phyloP scores from a whole-genome alignment of 2,329 filamentous ascomycete species.

The Fusarium sp. region DNA sequence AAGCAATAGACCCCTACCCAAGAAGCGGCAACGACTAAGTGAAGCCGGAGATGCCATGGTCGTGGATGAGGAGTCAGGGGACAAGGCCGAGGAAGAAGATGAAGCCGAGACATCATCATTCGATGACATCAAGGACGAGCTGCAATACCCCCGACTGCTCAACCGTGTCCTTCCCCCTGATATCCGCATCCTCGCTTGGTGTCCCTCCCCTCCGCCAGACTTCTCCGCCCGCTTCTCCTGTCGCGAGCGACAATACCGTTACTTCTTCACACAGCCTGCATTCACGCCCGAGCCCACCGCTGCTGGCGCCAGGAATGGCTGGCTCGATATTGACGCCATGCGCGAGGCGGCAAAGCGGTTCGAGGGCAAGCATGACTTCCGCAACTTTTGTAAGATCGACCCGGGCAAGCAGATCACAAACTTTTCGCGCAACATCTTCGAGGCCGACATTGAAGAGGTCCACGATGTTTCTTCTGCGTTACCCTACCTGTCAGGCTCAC shows the following conservation, averaged over 20 bases:
- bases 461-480: constrained; percentile 67
- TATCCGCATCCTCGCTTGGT: constrained; percentile 95
- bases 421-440: constrained; percentile 84
- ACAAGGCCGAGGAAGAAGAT: constrained; percentile 38
- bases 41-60: constrained; percentile 45
- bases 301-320: constrained; percentile 72
- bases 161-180: constrained; percentile 92
- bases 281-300: constrained; percentile 74
- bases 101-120: constrained; percentile 49
- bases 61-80: constrained; percentile 35
- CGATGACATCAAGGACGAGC: constrained; percentile 84
- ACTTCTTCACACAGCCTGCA: constrained; percentile 97
- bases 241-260: constrained; percentile 90
- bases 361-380: constrained; percentile 91
- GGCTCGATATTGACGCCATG: constrained; percentile 93
- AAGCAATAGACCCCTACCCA: constrained; percentile 78
- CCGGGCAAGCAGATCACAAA: constrained; percentile 89
- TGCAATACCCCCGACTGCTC: constrained; percentile 86
- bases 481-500: constrained; percentile 66
- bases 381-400: constrained; percentile 97
- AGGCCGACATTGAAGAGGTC: constrained; percentile 83
- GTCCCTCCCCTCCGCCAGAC: constrained; percentile 81
- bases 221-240: constrained; percentile 97
- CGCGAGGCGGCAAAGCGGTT: constrained; percentile 83
- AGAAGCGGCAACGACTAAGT: constrained; percentile 44